Base-by-base conservation (phyloP, 1,284 basidiomycete species). In the Wolfiporia cocos region DNA sequence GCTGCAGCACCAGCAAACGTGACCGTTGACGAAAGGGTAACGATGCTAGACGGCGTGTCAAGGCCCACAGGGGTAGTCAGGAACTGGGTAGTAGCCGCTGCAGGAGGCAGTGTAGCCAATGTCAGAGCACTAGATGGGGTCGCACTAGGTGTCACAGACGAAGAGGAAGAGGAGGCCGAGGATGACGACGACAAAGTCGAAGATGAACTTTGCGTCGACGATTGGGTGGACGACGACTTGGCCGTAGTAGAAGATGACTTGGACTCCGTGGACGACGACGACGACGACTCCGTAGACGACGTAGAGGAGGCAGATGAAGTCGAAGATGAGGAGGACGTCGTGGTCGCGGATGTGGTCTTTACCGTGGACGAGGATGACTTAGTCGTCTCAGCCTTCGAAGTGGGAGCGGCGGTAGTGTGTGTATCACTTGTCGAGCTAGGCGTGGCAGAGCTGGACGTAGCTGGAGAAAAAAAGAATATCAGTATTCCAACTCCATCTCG, bases 1-100 rank as follows among this genome's bases (percentile, higher is more conserved):
- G 48, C 37, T 2, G 44, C 39, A 15, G 47, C 34, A 23, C 47
- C 41, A n/a, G 51, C 38, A 29, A 34, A 36, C 5, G 41, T 46
- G 24, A 46, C 15, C 15, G 42, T 24, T 10, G 36, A 12, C 5
- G 36, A 10, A 24, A 6, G 14, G 12, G 34, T 36, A 5, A 20
- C 18, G 7, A 37, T n/a, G 18, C 11, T 14, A n/a, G 36, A 26
- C 24, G 36, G 5, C 24, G 36, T 37, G 11, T 7, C 43, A 15
- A 7, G 11, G n/a, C 15, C 26, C 7, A 14, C 7, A 28, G 26
- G 14, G 26, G 26, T 28, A 28, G 26, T 28, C n/a, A 32, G 33
- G 32, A 37, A 39, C 2, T 42, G 12, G 14, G 42, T 33, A 9
- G 38, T 22, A 17, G 43, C 32, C 5, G 21, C n/a, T 15, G 36